phyloP scores from a whole-genome alignment of 2,329 filamentous ascomycete species.

The Annulohypoxylon truncatum region DNA sequence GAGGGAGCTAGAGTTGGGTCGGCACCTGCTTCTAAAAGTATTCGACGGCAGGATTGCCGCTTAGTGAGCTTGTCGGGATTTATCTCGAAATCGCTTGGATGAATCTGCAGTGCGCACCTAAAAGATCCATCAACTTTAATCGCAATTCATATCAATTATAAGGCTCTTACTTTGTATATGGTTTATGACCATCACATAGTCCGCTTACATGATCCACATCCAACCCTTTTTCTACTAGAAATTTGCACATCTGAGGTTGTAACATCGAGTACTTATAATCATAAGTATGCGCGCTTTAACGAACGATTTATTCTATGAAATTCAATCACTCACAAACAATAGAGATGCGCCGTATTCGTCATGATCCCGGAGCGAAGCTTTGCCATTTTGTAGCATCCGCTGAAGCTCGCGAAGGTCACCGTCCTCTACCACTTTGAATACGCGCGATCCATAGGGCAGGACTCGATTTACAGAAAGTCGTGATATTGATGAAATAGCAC shows the following conservation, averaged over 20 bases:
- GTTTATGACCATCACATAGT: background rate
- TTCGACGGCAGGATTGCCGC: background rate
- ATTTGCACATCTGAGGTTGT: background rate
- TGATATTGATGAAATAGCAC: background rate
- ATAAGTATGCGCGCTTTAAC: background rate
- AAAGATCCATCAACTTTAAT: too few relatives aligned
- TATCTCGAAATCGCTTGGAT: background rate
- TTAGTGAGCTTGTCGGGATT: background rate
- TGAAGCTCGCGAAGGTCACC: background rate
- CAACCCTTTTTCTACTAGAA: background rate
- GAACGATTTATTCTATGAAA: background rate
- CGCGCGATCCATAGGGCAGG: background rate
- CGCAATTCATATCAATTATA: background rate
- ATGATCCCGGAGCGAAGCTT: slow-evolving; percentile 1
- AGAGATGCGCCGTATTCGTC: background rate
- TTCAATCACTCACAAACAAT: background rate
- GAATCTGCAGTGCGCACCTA: background rate
- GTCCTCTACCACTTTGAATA: background rate
- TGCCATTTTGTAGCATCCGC: background rate
- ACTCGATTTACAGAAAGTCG: background rate
- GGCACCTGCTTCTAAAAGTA: background rate
- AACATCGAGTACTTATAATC: background rate
- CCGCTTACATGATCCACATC: background rate
- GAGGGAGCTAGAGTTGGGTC: background rate
- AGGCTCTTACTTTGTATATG: background rate